These are phyloP conservation scores for Gynostemma pentaphyllum DNA, from an alignment of 306 rosid species.

Conservation along the genomic window DNA sequence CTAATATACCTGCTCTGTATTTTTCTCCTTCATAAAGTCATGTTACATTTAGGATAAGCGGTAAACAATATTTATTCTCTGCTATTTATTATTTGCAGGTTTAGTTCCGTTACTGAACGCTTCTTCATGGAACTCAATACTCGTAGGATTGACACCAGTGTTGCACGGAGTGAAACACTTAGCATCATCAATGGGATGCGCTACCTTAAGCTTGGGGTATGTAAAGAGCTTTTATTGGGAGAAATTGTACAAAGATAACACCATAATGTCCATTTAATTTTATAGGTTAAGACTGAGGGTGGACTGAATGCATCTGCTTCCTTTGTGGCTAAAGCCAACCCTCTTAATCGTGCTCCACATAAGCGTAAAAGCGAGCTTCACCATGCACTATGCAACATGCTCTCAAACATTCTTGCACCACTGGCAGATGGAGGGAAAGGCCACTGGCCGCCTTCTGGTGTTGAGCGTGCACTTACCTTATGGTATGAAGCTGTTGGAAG, in stretches of 20 bases:
- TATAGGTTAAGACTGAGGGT: constrained; percentile 95
- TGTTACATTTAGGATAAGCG: background rate
- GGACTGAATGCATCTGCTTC: constrained; percentile 98
- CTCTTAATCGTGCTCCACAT: constrained; percentile 85
- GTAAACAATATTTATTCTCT: background rate
- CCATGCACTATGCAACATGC: constrained; percentile 94
- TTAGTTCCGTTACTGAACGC: constrained; percentile 96
- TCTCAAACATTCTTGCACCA: constrained; percentile 91
- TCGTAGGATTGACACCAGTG: constrained; percentile 80
- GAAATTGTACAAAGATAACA: constrained; percentile 13
- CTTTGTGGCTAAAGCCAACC: constrained; percentile 98
- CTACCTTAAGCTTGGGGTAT: constrained; percentile 95
- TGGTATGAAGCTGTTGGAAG: constrained; percentile 99
- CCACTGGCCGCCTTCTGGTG: constrained; percentile 98
- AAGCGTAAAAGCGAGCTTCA: constrained; percentile 98
- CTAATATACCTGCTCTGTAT: background rate
- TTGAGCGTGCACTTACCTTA: constrained; percentile 84
- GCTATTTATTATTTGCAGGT: constrained; percentile 35
- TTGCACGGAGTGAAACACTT: constrained; percentile 90
- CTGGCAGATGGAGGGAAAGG: constrained; percentile 97
- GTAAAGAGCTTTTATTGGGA: constrained; percentile 22
- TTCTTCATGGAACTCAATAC: constrained; percentile 96
- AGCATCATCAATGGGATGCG: constrained; percentile 98
- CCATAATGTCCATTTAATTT: constrained; percentile 27
- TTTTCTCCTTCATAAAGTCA: background rate